A percentile compares a stretch with the other conserved stretches of the same genome.
These are phyloP conservation scores for Neopestalotiopsis sp. DNA, from an alignment of 2,329 filamentous ascomycete genomes.

Conservation along the genomic window DNA sequence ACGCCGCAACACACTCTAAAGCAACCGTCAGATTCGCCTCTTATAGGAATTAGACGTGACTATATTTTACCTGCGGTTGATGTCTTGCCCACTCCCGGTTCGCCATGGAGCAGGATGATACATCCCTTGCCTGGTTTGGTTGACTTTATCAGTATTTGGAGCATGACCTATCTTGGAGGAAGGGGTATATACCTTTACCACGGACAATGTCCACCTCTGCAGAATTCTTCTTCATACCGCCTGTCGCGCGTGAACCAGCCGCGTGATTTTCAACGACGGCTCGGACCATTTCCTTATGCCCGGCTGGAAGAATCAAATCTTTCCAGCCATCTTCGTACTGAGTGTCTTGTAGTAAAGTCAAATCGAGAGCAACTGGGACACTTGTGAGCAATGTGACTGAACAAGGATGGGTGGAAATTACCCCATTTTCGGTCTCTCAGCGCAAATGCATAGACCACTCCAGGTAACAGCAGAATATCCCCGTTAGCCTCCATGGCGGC, in stretches of 20 bases:
- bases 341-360: constrained; percentile 19
- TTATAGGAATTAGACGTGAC: no score
- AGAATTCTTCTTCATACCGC: background rate
- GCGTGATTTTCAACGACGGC: constrained; percentile 36
- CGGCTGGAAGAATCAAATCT: constrained; percentile 34
- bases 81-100: constrained; percentile 24
- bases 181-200: no score
- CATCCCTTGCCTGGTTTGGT: constrained; percentile 35
- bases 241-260: constrained; percentile 17
- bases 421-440: constrained; percentile 36
- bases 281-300: constrained; percentile 35
- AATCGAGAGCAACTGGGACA: constrained; percentile 25
- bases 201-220: constrained; percentile 34
- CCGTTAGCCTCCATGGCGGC: constrained; percentile 24
- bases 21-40: background rate
- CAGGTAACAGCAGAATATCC: constrained; percentile 29
- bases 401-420: no score
- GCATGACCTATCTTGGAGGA: no score
- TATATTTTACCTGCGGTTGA: constrained; percentile 22
- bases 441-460: constrained; percentile 30
- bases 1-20: constrained; percentile 21
- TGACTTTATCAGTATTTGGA: constrained; percentile 5
- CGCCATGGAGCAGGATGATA: constrained; percentile 39
- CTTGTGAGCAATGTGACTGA: no score
- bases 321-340: constrained; percentile 29